Evolutionary conservation across 1,139 yeast species (phyloP), one percentile per base, ranked within the genome.

Genomic region (Hansenula lynferdii): DNA sequence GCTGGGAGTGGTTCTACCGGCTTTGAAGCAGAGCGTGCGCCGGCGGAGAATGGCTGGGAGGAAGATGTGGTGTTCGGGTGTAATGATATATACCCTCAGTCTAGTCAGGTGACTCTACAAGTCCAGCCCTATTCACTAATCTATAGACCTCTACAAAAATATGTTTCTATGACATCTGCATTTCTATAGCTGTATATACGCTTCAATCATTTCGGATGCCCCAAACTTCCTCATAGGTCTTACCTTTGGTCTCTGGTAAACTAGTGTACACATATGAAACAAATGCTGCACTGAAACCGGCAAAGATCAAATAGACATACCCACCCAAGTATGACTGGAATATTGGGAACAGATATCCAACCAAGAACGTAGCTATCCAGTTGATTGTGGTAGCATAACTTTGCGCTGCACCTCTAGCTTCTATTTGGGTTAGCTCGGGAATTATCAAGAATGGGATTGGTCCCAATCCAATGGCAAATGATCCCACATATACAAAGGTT

Each of bases 381-480:
- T 90, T 92, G 67, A 87, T 76, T 11, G 89, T 77, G 0, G 94
- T 85, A 9, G 96, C 97, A 70, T 87, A 82, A 56, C 95, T 82
- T 61, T 92, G 98, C 1, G 97, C 97, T 36, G 79, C 70, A 2
- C 90, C 94, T 42, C 80, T 83, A 4, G 92, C 94, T 40, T 77
- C 76, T 2, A 77, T 68, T 42, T 87, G 95, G 0, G 96, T 83
- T 16, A 90, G 80, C 58, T 92, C 97, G 8, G 95, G 78, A n/a
- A 92, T 83, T 42, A 90, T 64, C 48, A 90, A 65, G 62, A 90
- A 90, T 25, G 98, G 97, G 37, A 92, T 86, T 12, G 98, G 97
- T 0, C 98, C 98, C 44, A 89, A 61, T 0, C 98, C 98, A 34
- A 84, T 65, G 0, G 97, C 97, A 65, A 90, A 92, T 30, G 87